phyloP scores from a whole-genome alignment of 2,329 filamentous ascomycete genomes.

The Trichoderma sp. region DNA sequence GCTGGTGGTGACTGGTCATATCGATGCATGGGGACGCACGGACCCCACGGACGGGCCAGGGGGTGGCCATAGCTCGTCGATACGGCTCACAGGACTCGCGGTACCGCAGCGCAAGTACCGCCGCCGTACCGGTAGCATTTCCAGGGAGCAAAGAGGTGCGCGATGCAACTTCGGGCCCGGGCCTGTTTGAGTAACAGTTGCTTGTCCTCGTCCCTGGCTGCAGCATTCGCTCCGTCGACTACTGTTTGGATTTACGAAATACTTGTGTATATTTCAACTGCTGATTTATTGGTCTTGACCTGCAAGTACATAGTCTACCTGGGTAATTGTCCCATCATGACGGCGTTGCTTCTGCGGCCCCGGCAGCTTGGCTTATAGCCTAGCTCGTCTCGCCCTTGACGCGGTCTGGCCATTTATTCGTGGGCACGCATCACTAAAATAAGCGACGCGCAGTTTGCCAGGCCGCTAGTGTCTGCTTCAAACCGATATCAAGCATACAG shows the following conservation, averaged over 20 bases:
- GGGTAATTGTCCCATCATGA: background rate
- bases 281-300: too few relatives aligned
- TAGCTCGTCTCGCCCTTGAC: slow-evolving; percentile 7
- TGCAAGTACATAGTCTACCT: background rate
- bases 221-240: background rate
- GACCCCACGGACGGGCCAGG: slow-evolving; percentile 10
- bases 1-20: slow-evolving; percentile 28
- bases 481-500: slow-evolving; percentile 18
- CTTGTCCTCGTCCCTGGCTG: background rate
- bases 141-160: background rate
- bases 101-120: background rate
- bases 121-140: background rate
- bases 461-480: slow-evolving; percentile 9
- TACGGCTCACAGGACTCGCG: background rate
- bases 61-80: slow-evolving; percentile 25
- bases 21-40: slow-evolving; percentile 24
- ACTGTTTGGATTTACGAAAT: background rate
- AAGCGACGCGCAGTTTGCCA: slow-evolving; percentile 25
- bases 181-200: background rate
- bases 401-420: slow-evolving; percentile 2
- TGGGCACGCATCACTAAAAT: slow-evolving; percentile 24
- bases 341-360: background rate
- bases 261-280: background rate
- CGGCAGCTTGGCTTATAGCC: background rate
- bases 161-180: slow-evolving; percentile 16